phyloP scores from a whole-genome alignment of 2,329 filamentous ascomycete species.

The Metarhizium humberi region DNA sequence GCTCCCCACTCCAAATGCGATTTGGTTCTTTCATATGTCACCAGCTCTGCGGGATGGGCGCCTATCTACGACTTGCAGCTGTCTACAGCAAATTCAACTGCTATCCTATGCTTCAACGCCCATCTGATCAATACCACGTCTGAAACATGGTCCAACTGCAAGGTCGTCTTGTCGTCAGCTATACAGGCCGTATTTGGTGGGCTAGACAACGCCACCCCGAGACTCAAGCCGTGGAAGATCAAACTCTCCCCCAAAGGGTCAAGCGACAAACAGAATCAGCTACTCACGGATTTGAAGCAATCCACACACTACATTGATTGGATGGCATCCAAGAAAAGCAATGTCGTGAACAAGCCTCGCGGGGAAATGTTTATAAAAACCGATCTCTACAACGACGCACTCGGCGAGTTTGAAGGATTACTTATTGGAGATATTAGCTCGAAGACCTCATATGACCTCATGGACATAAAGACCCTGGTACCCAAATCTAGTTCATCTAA shows the following conservation, averaged over 20 bases:
- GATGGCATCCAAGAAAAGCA: background rate
- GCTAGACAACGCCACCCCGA: conserved; percentile 44
- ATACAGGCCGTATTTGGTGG: conserved; percentile 51
- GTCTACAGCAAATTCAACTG: conserved; percentile 44
- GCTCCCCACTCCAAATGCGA: conserved; percentile 23
- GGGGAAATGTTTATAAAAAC: background rate
- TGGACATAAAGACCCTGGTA: conserved; percentile 40
- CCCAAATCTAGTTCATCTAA: conserved; percentile 37
- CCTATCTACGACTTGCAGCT: conserved; percentile 54
- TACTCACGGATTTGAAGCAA: conserved; percentile 31
- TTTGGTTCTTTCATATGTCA: conserved; percentile 49
- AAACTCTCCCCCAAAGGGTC: conserved; percentile 25
- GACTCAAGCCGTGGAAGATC: conserved; percentile 47
- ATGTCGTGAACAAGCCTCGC: background rate
- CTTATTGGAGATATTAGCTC: conserved; percentile 44
- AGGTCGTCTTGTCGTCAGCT: conserved; percentile 48
- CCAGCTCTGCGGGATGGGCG: conserved; percentile 46
- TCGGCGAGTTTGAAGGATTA: conserved; percentile 24
- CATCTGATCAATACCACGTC: conserved; percentile 52
- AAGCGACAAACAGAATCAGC: conserved; percentile 10
- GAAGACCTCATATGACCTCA: conserved; percentile 47
- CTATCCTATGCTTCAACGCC: conserved; percentile 50
- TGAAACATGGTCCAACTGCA: conserved; percentile 53
- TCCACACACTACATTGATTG: background rate
- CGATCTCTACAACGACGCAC: background rate